These are phyloP conservation scores for Acrodontium crateriforme DNA, from an alignment of 2,329 filamentous ascomycete species.

Conservation along the genomic window DNA sequence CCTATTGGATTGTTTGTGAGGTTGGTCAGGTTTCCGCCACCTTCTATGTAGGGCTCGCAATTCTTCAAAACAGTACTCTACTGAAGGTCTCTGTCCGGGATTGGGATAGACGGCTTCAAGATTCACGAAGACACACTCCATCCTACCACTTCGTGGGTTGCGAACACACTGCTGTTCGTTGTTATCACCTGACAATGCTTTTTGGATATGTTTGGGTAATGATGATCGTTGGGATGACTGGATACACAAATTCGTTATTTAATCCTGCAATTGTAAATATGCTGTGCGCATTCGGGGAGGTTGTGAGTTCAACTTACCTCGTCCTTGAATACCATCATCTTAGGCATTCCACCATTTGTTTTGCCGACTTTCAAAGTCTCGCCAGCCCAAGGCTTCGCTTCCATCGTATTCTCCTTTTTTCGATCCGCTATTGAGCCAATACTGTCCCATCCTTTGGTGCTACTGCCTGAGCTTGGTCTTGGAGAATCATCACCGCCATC, in stretches of 20 bases:
- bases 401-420: slow-evolving; percentile 84
- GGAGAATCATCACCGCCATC: slow-evolving; percentile 43
- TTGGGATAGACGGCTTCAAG: slow-evolving; percentile 75
- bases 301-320: slow-evolving; percentile 52
- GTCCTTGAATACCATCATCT: slow-evolving; percentile 91
- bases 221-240: slow-evolving; percentile 25
- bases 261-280: slow-evolving; percentile 95
- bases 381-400: slow-evolving; percentile 80
- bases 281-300: slow-evolving; percentile 14
- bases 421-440: slow-evolving; percentile 77
- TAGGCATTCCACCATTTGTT: slow-evolving; percentile 60
- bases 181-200: slow-evolving; percentile 14
- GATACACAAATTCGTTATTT: slow-evolving; percentile 53
- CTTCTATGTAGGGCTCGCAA: slow-evolving; percentile 67
- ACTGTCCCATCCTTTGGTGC: slow-evolving; percentile 72
- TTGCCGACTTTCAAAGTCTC: slow-evolving; percentile 81
- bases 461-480: slow-evolving; percentile 38
- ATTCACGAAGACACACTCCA: slow-evolving; percentile 77
- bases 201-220: slow-evolving; percentile 6
- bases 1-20: slow-evolving; percentile 19
- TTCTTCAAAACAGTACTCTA: slow-evolving; percentile 85
- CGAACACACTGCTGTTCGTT: slow-evolving; percentile 62
- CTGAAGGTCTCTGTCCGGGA: slow-evolving; percentile 44
- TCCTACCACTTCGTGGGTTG: slow-evolving; percentile 69
- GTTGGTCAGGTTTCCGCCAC: slow-evolving; percentile 27